Percentiles rank a stretch among this genome's conserved stretches.
These are phyloP conservation scores for Andrographis paniculata DNA, from an alignment of 305 asterid genomes.

Conservation along the genomic window DNA sequence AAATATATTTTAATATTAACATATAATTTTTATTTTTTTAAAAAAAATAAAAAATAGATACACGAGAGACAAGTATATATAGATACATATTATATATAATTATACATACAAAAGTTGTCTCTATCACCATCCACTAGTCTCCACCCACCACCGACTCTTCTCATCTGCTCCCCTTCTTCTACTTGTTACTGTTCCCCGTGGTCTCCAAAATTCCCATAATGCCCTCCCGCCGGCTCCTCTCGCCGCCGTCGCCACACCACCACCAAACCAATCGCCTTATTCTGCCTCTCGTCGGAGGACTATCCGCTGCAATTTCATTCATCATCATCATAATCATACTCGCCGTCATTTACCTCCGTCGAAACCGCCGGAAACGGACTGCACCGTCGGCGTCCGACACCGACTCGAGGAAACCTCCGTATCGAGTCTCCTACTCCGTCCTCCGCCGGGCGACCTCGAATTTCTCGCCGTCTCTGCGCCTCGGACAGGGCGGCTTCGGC, in stretches of 20 bases:
- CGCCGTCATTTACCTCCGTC: constrained; percentile 57
- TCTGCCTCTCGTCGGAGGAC: constrained; percentile 61
- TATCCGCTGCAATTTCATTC: constrained; percentile 58
- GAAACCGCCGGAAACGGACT: constrained; percentile 53
- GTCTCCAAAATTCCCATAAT: constrained; percentile 25
- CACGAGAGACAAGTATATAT: no score
- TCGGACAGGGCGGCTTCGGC: constrained; percentile 96
- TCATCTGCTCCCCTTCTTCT: constrained; percentile 16
- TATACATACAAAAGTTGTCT: no score
- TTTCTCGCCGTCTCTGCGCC: constrained; percentile 64
- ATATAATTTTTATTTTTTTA: no score
- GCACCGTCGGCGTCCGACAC: constrained; percentile 66
- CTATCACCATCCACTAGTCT: no score
- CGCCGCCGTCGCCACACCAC: constrained; percentile 32
- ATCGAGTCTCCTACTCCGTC: constrained; percentile 51
- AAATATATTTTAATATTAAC: no score
- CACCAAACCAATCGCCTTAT: constrained; percentile 24
- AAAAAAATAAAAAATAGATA: no score
- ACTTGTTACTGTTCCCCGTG: constrained; percentile 13
- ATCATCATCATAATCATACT: constrained; percentile 45
- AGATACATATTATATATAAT: no score
- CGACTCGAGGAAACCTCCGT: constrained; percentile 72
- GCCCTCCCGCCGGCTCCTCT: constrained; percentile 66
- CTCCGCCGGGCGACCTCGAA: constrained; percentile 77
- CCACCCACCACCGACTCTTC: no score